A percentile compares a stretch with the other conserved stretches of the same genome.
Conservation (phyloP, 345 rosid species). For the Aquilaria sinensis region DNA sequence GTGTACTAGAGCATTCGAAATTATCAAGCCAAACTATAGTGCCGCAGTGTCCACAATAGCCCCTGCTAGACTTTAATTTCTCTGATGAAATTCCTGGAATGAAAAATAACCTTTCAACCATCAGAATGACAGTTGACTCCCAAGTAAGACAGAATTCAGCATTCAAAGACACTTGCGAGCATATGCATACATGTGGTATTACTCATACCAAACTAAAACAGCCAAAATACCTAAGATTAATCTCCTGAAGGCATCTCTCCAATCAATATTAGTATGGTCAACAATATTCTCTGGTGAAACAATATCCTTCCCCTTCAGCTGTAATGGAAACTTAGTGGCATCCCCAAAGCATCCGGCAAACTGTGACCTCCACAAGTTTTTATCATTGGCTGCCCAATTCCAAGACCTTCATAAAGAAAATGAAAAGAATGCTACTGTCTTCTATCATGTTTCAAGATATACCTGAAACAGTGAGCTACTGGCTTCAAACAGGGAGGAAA, state of each 20-base stretch:
- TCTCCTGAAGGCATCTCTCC: constrained; percentile 57
- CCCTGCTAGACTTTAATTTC: constrained; percentile 44
- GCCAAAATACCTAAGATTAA: constrained; percentile 35
- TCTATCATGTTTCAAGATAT: not conserved
- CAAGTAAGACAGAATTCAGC: not conserved
- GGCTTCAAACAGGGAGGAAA: constrained; percentile 2
- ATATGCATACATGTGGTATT: not conserved
- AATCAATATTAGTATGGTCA: constrained; percentile 28
- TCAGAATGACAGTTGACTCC: not conserved
- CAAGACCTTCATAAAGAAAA: constrained; percentile 55
- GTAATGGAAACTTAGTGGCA: not conserved
- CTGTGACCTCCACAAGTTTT: constrained; percentile 47
- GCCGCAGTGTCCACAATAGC: constrained; percentile 50
- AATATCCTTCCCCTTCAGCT: not conserved
- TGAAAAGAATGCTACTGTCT: not conserved
- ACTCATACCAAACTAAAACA: constrained; percentile 2
- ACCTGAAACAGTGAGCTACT: not conserved
- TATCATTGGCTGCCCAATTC: constrained; percentile 58
- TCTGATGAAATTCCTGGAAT: constrained; percentile 35
- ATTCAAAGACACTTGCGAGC: not conserved
- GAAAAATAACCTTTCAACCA: not conserved
- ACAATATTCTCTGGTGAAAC: constrained; percentile 1
- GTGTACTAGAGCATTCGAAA: constrained; percentile 33
- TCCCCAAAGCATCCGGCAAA: constrained; percentile 32
- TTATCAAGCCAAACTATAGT: constrained; percentile 48